phyloP scores from a whole-genome alignment of 768 basidiomycete species.

The Mycena crocata region DNA sequence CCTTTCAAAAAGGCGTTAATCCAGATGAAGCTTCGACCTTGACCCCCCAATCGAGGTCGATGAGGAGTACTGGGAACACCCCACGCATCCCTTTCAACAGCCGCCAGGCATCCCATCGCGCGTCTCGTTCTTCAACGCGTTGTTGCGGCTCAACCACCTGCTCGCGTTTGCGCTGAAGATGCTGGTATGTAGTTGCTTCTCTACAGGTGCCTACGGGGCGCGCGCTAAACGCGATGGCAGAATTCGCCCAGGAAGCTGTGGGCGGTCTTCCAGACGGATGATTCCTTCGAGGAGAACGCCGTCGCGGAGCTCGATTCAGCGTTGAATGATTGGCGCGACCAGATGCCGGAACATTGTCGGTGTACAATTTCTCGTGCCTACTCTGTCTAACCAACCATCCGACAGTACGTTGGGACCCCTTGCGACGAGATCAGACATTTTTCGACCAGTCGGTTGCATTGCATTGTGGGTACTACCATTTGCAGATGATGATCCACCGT shows the following conservation, averaged over 20 bases:
- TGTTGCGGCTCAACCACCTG: slow-evolving; percentile 69
- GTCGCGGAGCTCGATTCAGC: slow-evolving; percentile 82
- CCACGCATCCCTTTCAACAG: slow-evolving; percentile 69
- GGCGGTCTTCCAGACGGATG: slow-evolving; percentile 57
- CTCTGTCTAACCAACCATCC: not conserved
- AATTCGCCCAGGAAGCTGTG: slow-evolving; percentile 78
- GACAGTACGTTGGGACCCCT: slow-evolving; percentile 59
- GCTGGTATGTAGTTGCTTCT: slow-evolving; percentile 50
- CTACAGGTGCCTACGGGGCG: not conserved
- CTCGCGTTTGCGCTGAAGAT: slow-evolving; percentile 68
- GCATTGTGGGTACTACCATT: slow-evolving; percentile 55
- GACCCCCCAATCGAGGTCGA: slow-evolving; percentile 71
- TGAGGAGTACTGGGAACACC: slow-evolving; percentile 78
- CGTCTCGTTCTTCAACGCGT: slow-evolving; percentile 66
- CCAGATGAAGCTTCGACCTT: slow-evolving; percentile 68
- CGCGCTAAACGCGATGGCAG: slow-evolving; percentile 34
- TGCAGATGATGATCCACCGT: slow-evolving; percentile 83
- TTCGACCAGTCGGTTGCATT: slow-evolving; percentile 71
- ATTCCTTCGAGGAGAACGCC: slow-evolving; percentile 70
- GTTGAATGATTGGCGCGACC: slow-evolving; percentile 73
- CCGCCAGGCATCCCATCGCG: slow-evolving; percentile 66
- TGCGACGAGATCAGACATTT: slow-evolving; percentile 50
- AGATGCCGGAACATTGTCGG: slow-evolving; percentile 53
- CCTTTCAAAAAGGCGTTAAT: not conserved
- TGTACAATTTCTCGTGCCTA: slow-evolving; percentile 58